Percentiles rank a stretch among this genome's conserved stretches.
Conservation (phyloP, 176 grass and related monocot species). For the Tillandsia fasciculata region DNA sequence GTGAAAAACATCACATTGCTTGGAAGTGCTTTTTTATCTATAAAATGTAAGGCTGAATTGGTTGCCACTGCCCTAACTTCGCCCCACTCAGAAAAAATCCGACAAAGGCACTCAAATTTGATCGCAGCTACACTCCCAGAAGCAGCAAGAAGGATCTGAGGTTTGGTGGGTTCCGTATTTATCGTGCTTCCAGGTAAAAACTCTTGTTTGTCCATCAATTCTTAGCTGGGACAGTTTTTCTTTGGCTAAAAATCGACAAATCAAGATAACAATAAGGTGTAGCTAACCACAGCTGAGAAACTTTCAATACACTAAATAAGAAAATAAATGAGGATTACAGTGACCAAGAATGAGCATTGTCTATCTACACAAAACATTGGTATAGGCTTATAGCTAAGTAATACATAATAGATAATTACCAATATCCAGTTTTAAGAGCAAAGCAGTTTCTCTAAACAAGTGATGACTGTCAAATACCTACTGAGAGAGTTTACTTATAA, state of each 20-base stretch:
- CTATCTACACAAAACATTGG: background rate
- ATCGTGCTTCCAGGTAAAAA: background rate
- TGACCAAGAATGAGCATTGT: background rate
- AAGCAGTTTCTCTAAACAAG: too few species aligned
- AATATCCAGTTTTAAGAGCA: too few species aligned
- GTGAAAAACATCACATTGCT: slow-evolving; percentile 49
- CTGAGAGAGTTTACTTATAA: too few species aligned
- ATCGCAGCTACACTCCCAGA: slow-evolving; percentile 90
- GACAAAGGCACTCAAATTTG: slow-evolving; percentile 82
- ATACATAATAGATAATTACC: too few species aligned
- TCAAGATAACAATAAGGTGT: background rate
- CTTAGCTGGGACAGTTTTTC: background rate
- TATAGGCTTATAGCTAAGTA: background rate
- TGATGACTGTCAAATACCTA: too few species aligned
- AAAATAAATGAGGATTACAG: background rate
- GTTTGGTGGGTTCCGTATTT: slow-evolving; percentile 27
- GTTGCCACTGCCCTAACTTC: slow-evolving; percentile 72
- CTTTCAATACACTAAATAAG: background rate
- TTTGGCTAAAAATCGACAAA: background rate
- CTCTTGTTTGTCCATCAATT: background rate
- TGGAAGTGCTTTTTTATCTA: slow-evolving; percentile 50
- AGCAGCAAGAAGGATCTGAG: slow-evolving; percentile 68
- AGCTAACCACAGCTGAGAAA: background rate
- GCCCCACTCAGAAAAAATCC: slow-evolving; percentile 72
- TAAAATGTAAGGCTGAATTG: slow-evolving; percentile 60